These are phyloP conservation scores for Neckera pumila DNA, from an alignment of 225 moss, liverwort and hornwort species.

Conservation along the genomic window DNA sequence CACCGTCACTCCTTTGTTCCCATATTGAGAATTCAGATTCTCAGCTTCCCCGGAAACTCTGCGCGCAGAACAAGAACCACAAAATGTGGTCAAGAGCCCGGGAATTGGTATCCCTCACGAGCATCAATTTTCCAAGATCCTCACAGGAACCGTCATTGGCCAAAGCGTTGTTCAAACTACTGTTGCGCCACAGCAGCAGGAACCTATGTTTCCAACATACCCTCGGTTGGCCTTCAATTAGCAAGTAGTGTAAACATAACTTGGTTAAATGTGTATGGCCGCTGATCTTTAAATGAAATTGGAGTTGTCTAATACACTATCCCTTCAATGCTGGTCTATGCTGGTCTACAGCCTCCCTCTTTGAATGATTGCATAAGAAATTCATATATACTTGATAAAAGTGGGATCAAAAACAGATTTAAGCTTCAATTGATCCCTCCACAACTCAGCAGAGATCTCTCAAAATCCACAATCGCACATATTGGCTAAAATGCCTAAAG, in stretches of 20 bases:
- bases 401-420: neutral
- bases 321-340: neutral
- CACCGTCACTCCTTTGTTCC: slow-evolving; percentile 66
- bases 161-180: neutral
- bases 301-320: neutral
- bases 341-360: neutral
- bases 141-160: neutral
- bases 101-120: neutral
- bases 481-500: neutral
- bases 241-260: neutral
- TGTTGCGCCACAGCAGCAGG: neutral
- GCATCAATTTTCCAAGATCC: neutral
- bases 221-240: neutral
- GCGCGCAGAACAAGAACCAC: neutral
- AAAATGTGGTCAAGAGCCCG: neutral
- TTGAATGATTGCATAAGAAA: neutral
- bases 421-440: neutral
- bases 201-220: neutral
- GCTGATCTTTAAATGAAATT: neutral
- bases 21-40: slow-evolving; percentile 59
- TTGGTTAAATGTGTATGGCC: neutral
- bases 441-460: neutral
- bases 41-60: slow-evolving; percentile 39
- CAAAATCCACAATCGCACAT: neutral
- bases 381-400: neutral